Conservation (phyloP, 2,329 filamentous ascomycete genomes). For the Fusarium poae region DNA sequence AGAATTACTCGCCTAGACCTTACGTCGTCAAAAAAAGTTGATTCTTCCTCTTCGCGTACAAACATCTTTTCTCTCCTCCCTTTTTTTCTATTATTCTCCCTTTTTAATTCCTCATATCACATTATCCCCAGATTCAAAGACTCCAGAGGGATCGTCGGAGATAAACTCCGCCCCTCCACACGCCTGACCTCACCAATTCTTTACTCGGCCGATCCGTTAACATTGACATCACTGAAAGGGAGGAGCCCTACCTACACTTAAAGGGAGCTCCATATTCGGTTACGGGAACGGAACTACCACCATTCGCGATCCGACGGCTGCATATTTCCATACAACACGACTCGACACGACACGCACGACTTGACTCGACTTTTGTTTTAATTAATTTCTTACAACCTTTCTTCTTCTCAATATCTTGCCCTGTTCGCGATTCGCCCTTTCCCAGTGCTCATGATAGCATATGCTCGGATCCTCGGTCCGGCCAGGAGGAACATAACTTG, state of each 20-base stretch:
- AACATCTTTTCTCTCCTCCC: constrained; percentile 17
- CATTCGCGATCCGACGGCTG: constrained; percentile 22
- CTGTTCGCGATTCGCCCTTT: constrained; percentile 17
- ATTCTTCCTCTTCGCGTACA: constrained; percentile 26
- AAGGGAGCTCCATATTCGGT: constrained; percentile 39
- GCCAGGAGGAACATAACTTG: constrained; percentile 39
- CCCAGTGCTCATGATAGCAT: constrained; percentile 38
- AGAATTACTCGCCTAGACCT: constrained; percentile 25
- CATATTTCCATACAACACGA: constrained; percentile 8
- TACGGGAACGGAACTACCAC: constrained; percentile 14
- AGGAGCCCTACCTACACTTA: constrained; percentile 19
- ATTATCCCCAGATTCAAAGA: constrained; percentile 18
- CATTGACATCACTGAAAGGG: constrained; percentile 39
- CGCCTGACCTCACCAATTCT: constrained; percentile 40
- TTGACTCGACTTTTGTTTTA: neutral
- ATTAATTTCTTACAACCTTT: constrained; percentile 23
- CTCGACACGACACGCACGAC: constrained; percentile 9
- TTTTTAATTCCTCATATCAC: neutral
- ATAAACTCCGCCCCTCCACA: constrained; percentile 36
- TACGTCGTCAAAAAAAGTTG: constrained; percentile 34
- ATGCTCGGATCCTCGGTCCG: constrained; percentile 30
- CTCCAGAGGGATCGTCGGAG: constrained; percentile 31
- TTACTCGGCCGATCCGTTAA: constrained; percentile 36
- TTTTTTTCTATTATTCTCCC: constrained; percentile 8
- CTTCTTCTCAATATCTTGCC: constrained; percentile 6